Percentiles rank a stretch among this genome's conserved stretches.
Conservation (phyloP, 306 rosid genomes). For the Vigna nakashimae region DNA sequence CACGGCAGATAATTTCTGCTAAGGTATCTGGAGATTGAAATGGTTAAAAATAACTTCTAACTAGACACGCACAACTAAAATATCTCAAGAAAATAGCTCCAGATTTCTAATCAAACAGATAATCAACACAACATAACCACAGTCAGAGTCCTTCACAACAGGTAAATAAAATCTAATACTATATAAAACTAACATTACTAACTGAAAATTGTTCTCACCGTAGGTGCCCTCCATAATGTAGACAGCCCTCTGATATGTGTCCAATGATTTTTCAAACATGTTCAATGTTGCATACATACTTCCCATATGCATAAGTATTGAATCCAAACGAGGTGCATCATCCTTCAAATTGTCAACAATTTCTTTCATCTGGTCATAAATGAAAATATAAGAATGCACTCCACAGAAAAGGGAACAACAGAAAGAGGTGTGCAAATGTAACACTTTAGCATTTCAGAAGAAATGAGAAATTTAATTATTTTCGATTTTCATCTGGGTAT, state of each 20-base stretch:
- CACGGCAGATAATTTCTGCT: constrained; percentile 22
- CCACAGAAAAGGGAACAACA: constrained; percentile 26
- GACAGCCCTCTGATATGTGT: constrained; percentile 73
- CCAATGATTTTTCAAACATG: constrained; percentile 67
- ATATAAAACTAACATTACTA: constrained; percentile 34
- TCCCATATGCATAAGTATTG: constrained; percentile 93
- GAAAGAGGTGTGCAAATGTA: constrained; percentile 31
- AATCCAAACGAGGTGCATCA: constrained; percentile 68
- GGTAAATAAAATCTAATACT: constrained; percentile 26
- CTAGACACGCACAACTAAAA: constrained; percentile 15
- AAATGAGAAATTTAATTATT: constrained; percentile 18
- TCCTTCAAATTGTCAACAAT: constrained; percentile 73
- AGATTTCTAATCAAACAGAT: constrained; percentile 20
- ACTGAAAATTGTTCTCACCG: constrained; percentile 56
- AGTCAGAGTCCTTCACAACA: constrained; percentile 12
- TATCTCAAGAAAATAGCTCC: constrained; percentile 30
- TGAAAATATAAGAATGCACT: constrained; percentile 44
- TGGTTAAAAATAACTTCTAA: constrained; percentile 25
- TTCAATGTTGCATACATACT: constrained; percentile 77
- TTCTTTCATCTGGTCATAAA: constrained; percentile 72
- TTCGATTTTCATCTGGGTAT: not conserved
- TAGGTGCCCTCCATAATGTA: constrained; percentile 65
- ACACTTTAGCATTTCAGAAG: constrained; percentile 24
- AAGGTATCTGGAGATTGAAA: constrained; percentile 31
- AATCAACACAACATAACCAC: constrained; percentile 33